A percentile compares a stretch with the other conserved stretches of the same genome.
phyloP scores from a whole-genome alignment of 345 rosid genomes.

The Euphorbia peplus region DNA sequence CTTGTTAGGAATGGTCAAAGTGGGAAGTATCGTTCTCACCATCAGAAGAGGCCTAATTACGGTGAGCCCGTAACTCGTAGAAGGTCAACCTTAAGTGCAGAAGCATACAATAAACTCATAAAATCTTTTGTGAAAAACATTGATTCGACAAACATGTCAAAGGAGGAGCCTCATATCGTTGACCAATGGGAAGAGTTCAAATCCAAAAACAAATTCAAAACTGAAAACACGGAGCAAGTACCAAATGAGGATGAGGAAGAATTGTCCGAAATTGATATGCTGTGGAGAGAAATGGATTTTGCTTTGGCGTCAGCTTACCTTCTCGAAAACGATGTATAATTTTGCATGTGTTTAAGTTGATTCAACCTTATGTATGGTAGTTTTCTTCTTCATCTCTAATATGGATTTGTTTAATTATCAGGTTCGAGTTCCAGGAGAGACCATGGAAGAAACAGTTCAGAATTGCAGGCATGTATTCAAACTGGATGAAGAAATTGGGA shows the following conservation, averaged over 20 bases:
- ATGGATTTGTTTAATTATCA: conserved; percentile 17
- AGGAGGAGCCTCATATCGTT: conserved; percentile 50
- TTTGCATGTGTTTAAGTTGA: not conserved
- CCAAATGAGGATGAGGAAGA: conserved; percentile 54
- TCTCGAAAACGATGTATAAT: conserved; percentile 66
- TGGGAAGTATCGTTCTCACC: conserved; percentile 18
- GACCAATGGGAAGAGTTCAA: conserved; percentile 73
- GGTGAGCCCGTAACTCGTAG: conserved; percentile 34
- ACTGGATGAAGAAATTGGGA: conserved; percentile 77
- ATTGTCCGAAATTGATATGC: conserved; percentile 61
- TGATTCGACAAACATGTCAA: conserved; percentile 44
- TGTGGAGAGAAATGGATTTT: conserved; percentile 92
- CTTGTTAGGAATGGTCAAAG: conserved; percentile 26
- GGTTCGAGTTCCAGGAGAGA: conserved; percentile 38
- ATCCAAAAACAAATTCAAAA: conserved; percentile 28
- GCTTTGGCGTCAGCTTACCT: conserved; percentile 71
- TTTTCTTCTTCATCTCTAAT: conserved; percentile 6
- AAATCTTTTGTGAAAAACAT: conserved; percentile 71
- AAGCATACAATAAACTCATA: conserved; percentile 70
- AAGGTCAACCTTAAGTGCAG: conserved; percentile 57
- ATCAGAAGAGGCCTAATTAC: conserved; percentile 21
- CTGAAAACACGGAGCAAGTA: conserved; percentile 31
- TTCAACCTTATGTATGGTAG: not conserved
- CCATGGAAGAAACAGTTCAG: conserved; percentile 34
- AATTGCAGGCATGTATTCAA: conserved; percentile 60